Conservation (phyloP, 306 rosid genomes). For the Astragalus membranaceus region DNA sequence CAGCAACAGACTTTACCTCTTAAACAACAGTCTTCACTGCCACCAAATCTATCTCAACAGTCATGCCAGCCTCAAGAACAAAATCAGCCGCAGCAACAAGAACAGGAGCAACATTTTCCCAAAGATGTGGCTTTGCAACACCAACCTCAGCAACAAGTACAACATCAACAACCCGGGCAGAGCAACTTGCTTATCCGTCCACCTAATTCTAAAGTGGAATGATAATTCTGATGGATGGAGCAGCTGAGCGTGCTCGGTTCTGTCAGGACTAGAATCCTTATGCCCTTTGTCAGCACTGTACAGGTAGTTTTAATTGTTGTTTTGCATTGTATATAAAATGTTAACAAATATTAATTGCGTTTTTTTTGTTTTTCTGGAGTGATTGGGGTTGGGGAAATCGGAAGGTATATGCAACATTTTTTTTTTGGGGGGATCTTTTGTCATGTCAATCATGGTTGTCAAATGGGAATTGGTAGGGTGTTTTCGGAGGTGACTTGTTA, state of each 20-base stretch:
- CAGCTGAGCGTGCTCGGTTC: constrained; percentile 38
- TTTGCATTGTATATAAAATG: background rate
- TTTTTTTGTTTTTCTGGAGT: background rate
- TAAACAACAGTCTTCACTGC: constrained; percentile 51
- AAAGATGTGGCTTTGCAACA: constrained; percentile 43
- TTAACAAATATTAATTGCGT: background rate
- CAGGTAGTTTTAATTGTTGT: constrained; percentile 57
- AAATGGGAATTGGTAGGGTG: no score
- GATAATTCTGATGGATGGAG: constrained; percentile 48
- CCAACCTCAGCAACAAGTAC: constrained; percentile 63
- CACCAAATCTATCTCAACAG: constrained; percentile 49
- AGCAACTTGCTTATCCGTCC: constrained; percentile 51
- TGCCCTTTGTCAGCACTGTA: constrained; percentile 76
- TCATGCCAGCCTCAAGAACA: constrained; percentile 42
- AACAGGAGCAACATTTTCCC: constrained; percentile 44
- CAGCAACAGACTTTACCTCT: constrained; percentile 43
- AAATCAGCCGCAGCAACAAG: constrained; percentile 29
- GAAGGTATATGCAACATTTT: background rate
- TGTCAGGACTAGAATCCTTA: constrained; percentile 39
- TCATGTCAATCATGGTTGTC: no score
- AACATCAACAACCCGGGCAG: constrained; percentile 59
- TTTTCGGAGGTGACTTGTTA: no score
- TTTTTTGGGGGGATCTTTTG: background rate
- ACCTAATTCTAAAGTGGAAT: constrained; percentile 63
- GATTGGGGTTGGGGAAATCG: background rate